Conservation (phyloP, 257 asterid genomes). For the Capsicum chinense region DNA sequence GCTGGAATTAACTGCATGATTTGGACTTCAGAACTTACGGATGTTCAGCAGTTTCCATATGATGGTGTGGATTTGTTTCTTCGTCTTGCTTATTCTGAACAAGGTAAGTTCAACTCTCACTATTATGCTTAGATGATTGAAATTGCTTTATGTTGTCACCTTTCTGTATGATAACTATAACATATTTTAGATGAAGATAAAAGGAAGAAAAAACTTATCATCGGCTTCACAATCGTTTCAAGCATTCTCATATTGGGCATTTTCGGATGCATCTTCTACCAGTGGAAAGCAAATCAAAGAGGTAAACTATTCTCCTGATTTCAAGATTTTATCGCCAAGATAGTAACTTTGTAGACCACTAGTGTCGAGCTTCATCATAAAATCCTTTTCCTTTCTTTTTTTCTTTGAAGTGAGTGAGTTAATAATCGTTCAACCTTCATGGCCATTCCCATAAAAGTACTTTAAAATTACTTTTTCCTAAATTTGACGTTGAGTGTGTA, state of each 20-base stretch:
- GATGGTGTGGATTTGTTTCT: slow-evolving; percentile 30
- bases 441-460: slow-evolving; percentile 39
- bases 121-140: not conserved
- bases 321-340: not conserved
- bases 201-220: not conserved
- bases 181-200: no score
- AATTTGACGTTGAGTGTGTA: slow-evolving; percentile 44
- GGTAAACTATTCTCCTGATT: slow-evolving; percentile 15
- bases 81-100: slow-evolving; percentile 32
- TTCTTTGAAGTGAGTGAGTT: not conserved
- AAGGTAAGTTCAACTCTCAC: not conserved
- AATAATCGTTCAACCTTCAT: not conserved
- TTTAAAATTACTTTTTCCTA: slow-evolving; percentile 55
- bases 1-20: slow-evolving; percentile 38
- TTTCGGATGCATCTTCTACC: not conserved
- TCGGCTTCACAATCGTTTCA: slow-evolving; percentile 1
- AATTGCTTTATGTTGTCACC: not conserved
- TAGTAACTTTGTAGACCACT: not conserved
- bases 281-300: slow-evolving; percentile 22
- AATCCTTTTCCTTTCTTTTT: not conserved
- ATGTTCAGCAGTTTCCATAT: slow-evolving; percentile 34
- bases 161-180: not conserved
- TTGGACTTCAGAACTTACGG: slow-evolving; percentile 35
- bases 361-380: not conserved
- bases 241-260: slow-evolving; percentile 21